Evolutionary conservation across 768 basidiomycete genomes (phyloP).

Genomic region (Gymnopilus dilepis): DNA sequence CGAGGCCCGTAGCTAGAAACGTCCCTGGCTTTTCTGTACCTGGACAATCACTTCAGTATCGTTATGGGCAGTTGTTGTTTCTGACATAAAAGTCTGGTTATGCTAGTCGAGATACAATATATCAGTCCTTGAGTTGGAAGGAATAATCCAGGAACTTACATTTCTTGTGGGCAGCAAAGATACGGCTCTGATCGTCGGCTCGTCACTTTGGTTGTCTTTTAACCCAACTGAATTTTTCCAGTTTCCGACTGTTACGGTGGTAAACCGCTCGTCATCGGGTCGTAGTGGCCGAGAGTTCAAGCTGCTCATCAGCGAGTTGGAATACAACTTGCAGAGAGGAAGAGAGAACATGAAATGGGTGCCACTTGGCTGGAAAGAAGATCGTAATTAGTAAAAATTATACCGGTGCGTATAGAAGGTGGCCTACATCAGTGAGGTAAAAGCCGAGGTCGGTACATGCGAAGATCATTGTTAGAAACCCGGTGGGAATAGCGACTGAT

Average conservation of each 20-base stretch:
- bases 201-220: neutral
- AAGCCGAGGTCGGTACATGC: conserved; percentile 25
- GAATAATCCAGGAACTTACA: neutral
- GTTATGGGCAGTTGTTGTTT: neutral
- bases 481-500: conserved; percentile 30
- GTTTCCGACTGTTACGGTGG: neutral
- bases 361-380: neutral
- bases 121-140: neutral
- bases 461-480: conserved; percentile 28
- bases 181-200: neutral
- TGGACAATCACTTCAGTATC: neutral
- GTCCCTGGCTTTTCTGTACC: neutral
- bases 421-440: conserved; percentile 27
- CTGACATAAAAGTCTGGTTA: neutral
- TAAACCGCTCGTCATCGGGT: neutral
- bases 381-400: too few species aligned
- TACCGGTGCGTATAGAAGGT: neutral
- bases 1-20: too few species aligned
- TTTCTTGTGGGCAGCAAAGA: neutral
- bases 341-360: conserved; percentile 3
- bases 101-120: neutral
- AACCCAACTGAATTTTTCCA: neutral
- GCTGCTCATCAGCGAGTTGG: conserved; percentile 10
- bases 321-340: conserved; percentile 7
- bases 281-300: neutral